Base-by-base conservation (phyloP, 148 eudicot genomes). In the Silene conica region DNA sequence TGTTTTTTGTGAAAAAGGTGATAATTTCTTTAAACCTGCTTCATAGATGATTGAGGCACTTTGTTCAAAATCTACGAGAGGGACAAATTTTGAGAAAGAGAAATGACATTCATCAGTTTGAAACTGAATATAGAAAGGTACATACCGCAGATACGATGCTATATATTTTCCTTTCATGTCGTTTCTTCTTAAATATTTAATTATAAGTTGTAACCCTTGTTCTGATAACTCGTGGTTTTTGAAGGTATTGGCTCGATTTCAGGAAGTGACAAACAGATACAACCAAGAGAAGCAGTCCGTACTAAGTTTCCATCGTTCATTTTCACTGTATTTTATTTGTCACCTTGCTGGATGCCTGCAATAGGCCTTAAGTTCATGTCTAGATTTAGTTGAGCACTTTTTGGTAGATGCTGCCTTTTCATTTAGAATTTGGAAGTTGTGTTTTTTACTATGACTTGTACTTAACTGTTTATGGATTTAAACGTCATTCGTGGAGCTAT, bases 21-120 rank as follows among this genome's bases (percentile, higher is more conserved):
- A 95, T 74, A 95, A 95, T 80, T 95, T 95, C 82, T 95, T 95
- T 80, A 95, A 92, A 84, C 88, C 99, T 73, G 99, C 99, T 31
- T 77, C 82, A 21, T 95, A 95, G 83, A 85, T 87, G 18, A 92
- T 95, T 61, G 99, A 95, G 83, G 96, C 97, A 68, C 86, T 95
- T 70, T 95, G 97, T 79, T 87, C 89, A 12, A 87, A 88, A 72
- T 45, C 94, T 57, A 90, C 56, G 96, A 85, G 71, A 89, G 80
- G 85, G 88, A 60, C 84, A 89, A 82, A 89, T 89, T 69, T 78
- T 89, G 72, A 85, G 83, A 79, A 89, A 89, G 79, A 86, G 92
- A 82, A 85, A 79, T 70, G 99, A 95, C 72, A 84, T 95, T 60
- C 96, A 96, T 63, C 96, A 95, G 68, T 95, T 92, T 85, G 99